These are phyloP conservation scores for Naganishia vishniacii DNA, from an alignment of 768 basidiomycete species.

Conservation along the genomic window DNA sequence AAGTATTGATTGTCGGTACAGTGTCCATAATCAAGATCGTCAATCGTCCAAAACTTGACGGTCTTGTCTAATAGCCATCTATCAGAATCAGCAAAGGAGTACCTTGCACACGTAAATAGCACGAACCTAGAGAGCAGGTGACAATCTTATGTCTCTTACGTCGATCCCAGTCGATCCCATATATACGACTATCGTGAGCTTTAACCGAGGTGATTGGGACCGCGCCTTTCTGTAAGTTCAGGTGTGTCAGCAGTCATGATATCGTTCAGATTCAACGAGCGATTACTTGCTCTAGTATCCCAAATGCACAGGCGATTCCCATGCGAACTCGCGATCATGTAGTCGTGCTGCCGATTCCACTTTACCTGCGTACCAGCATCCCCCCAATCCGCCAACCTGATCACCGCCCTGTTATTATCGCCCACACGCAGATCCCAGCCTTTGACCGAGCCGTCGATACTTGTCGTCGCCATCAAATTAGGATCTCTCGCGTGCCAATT, in stretches of 20 bases:
- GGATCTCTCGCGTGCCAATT: slow-evolving; percentile 90
- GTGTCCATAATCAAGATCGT: slow-evolving; percentile 33
- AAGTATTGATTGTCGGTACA: slow-evolving; percentile 29
- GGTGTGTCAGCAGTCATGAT: slow-evolving; percentile 22
- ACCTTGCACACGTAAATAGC: neutral
- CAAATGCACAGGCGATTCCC: slow-evolving; percentile 80
- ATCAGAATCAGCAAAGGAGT: neutral
- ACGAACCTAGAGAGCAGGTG: slow-evolving; percentile 70
- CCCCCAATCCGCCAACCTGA: slow-evolving; percentile 61
- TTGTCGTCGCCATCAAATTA: slow-evolving; percentile 78
- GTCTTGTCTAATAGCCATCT: slow-evolving; percentile 60
- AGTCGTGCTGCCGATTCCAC: slow-evolving; percentile 83
- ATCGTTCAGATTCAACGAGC: too few species aligned
- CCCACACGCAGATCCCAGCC: slow-evolving; percentile 78
- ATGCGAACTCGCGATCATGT: slow-evolving; percentile 85
- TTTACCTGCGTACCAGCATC: slow-evolving; percentile 79
- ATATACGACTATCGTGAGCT: slow-evolving; percentile 86
- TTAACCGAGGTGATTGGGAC: slow-evolving; percentile 67
- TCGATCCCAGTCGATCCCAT: slow-evolving; percentile 95
- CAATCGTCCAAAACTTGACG: slow-evolving; percentile 77
- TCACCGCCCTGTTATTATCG: slow-evolving; percentile 56
- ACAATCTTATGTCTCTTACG: slow-evolving; percentile 68
- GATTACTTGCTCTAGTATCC: slow-evolving; percentile 80
- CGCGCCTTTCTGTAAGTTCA: slow-evolving; percentile 67
- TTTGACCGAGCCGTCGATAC: slow-evolving; percentile 91